Conservation (phyloP, 202 grass and related monocot species). For the Tripidium arundinaceum region DNA sequence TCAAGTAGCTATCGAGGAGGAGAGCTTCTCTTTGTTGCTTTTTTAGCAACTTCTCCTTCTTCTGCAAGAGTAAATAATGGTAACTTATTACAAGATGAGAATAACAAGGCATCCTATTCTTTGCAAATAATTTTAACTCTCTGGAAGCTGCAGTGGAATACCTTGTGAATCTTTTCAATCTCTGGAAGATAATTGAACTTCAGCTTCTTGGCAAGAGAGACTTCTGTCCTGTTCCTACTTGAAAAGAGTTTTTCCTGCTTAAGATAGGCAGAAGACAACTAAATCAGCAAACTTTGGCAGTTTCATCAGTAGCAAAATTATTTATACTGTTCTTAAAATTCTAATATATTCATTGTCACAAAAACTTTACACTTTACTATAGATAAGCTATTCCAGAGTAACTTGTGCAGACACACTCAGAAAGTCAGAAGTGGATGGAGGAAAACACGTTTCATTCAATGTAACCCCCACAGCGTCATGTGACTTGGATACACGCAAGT, state of each 20-base stretch:
- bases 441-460: neutral
- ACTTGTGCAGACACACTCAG: neutral
- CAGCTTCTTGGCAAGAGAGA: slow-evolving; percentile 86
- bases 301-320: neutral
- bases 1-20: slow-evolving; percentile 74
- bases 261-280: slow-evolving; percentile 31
- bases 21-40: slow-evolving; percentile 97
- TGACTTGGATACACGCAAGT: neutral
- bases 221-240: slow-evolving; percentile 89
- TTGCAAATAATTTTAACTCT: slow-evolving; percentile 18
- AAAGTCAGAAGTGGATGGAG: neutral
- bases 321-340: slow-evolving; percentile 8
- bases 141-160: slow-evolving; percentile 31
- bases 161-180: slow-evolving; percentile 93
- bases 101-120: slow-evolving; percentile 5
- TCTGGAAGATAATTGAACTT: slow-evolving; percentile 87
- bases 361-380: slow-evolving; percentile 19
- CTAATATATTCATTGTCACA: neutral
- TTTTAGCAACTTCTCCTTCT: slow-evolving; percentile 77
- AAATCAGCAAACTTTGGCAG: slow-evolving; percentile 23
- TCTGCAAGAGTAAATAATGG: slow-evolving; percentile 50
- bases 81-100: neutral
- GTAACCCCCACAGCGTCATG: neutral
- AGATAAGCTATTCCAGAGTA: neutral
- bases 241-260: slow-evolving; percentile 67